Percentiles rank a stretch among this genome's conserved stretches.
phyloP scores from a whole-genome alignment of 176 grass and related monocot species.

The Triticum timopheevii region DNA sequence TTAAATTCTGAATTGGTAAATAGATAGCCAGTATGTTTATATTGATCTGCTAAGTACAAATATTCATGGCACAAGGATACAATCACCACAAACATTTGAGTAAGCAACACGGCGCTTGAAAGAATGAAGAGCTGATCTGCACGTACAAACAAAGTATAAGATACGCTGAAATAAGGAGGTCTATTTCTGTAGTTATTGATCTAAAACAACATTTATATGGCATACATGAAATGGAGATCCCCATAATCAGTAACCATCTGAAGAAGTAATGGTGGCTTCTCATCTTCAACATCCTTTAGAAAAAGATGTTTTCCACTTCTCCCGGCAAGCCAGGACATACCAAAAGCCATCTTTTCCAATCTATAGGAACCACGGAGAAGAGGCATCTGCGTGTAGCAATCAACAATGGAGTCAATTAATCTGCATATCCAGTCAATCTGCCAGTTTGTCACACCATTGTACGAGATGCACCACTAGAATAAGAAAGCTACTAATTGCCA shows the following conservation, averaged over 20 bases:
- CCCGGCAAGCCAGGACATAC: constrained; percentile 67
- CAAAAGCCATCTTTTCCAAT: constrained; percentile 80
- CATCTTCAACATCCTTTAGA: constrained; percentile 67
- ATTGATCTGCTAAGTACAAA: constrained; percentile 1
- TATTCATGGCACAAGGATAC: constrained; percentile 69
- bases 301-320: constrained; percentile 91
- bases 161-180: constrained; percentile 16
- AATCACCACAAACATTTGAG: constrained; percentile 79
- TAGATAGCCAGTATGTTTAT: constrained; percentile 16
- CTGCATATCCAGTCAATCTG: not conserved
- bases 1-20: constrained; percentile 22
- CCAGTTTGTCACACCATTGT: not conserved
- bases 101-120: constrained; percentile 81
- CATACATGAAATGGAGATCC: constrained; percentile 84
- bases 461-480: not conserved
- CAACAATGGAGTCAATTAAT: constrained; percentile 23
- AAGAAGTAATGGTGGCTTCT: constrained; percentile 85
- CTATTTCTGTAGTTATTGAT: not conserved
- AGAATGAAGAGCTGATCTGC: constrained; percentile 84
- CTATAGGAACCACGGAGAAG: constrained; percentile 55
- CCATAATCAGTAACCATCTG: constrained; percentile 78
- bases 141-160: constrained; percentile 33
- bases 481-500: not conserved
- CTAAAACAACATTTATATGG: constrained; percentile 9
- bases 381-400: constrained; percentile 61